These are phyloP conservation scores for Pyrenochaeta sp. DNA, from an alignment of 2,329 filamentous ascomycete genomes.

Conservation along the genomic window DNA sequence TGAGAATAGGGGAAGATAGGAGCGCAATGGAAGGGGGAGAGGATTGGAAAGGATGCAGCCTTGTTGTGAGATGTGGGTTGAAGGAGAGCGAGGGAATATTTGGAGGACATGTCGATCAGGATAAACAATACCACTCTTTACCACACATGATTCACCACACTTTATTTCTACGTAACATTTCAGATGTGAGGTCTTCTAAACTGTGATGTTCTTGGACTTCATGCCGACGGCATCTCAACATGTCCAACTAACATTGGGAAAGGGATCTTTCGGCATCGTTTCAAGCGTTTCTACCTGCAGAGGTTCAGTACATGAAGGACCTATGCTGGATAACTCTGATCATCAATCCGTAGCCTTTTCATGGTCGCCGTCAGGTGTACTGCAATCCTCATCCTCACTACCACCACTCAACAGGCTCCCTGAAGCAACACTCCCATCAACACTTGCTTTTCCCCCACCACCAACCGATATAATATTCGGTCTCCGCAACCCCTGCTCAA, in stretches of 20 bases:
- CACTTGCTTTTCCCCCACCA: neutral
- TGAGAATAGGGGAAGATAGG: slow-evolving; percentile 14
- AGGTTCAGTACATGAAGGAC: too few species aligned
- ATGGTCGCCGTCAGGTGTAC: neutral
- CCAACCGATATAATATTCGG: neutral
- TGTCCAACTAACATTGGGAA: neutral
- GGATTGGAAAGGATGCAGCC: neutral
- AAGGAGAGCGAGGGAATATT: neutral
- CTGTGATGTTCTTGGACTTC: neutral
- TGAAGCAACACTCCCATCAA: neutral
- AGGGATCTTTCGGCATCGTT: neutral
- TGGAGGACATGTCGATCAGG: neutral
- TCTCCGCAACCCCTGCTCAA: slow-evolving; percentile 7
- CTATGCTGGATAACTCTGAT: too few species aligned
- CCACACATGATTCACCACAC: neutral
- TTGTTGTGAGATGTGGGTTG: neutral
- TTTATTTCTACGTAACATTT: neutral
- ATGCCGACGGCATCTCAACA: neutral
- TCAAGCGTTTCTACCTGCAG: neutral
- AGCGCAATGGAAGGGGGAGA: neutral
- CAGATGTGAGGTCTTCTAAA: too few species aligned
- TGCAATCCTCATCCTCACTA: neutral
- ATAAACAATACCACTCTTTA: neutral
- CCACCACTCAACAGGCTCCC: neutral
- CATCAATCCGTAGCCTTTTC: neutral